phyloP scores from a whole-genome alignment of 2,329 filamentous ascomycete genomes.

The Pyricularia grisea region DNA sequence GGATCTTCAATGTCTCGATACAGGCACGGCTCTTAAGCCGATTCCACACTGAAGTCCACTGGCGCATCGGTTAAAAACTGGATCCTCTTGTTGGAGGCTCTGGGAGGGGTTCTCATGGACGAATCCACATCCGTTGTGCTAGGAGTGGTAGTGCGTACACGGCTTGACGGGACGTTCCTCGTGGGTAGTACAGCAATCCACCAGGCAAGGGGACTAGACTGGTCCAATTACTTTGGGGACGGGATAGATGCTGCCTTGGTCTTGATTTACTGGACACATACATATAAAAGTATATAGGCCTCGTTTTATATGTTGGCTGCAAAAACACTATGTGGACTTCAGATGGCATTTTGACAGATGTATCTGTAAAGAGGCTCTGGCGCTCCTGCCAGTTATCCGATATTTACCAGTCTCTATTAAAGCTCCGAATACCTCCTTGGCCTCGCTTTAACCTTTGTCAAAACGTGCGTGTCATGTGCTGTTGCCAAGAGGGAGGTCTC shows the following conservation, averaged over 20 bases:
- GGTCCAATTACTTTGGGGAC: background rate
- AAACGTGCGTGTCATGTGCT: background rate
- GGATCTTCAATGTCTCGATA: background rate
- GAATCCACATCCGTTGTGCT: slow-evolving; percentile 3
- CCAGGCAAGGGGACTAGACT: background rate
- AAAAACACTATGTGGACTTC: background rate
- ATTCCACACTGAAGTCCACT: background rate
- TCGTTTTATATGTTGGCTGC: background rate
- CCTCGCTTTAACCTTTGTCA: background rate
- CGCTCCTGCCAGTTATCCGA: background rate
- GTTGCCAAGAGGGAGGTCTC: background rate
- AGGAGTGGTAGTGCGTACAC: background rate
- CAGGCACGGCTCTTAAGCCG: background rate
- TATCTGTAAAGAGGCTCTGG: background rate
- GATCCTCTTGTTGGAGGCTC: slow-evolving; percentile 6
- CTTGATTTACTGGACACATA: background rate
- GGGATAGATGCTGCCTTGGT: background rate
- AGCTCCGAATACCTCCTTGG: background rate
- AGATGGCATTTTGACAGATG: background rate
- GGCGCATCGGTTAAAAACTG: background rate
- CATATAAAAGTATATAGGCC: background rate
- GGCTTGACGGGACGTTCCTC: background rate
- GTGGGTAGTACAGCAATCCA: background rate
- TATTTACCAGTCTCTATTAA: background rate
- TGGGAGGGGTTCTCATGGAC: slow-evolving; percentile 1